Conservation (phyloP, 768 basidiomycete species). For the Mycena epipterygia region DNA sequence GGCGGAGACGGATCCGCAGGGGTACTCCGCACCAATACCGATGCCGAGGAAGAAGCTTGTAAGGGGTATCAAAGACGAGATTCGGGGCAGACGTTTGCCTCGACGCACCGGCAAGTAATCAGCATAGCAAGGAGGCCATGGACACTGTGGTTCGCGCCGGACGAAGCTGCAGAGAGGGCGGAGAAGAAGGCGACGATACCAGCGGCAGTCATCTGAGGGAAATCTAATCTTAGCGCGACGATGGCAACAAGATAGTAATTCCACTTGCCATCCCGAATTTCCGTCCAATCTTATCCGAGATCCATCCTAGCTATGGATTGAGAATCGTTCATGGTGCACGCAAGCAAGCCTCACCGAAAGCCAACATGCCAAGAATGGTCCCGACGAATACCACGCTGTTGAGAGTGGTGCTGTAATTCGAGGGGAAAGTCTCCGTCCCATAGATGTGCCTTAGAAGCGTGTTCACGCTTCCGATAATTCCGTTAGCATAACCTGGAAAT, state of each 20-base stretch:
- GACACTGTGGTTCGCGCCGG: slow-evolving; percentile 81
- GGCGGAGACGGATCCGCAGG: slow-evolving; percentile 90
- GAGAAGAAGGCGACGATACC: slow-evolving; percentile 90
- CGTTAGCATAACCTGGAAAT: slow-evolving; percentile 82
- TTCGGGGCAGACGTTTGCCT: not conserved
- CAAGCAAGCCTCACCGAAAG: slow-evolving; percentile 65
- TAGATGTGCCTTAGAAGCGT: slow-evolving; percentile 82
- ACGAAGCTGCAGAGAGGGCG: slow-evolving; percentile 85
- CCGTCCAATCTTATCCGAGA: slow-evolving; percentile 88
- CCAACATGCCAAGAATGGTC: slow-evolving; percentile 87
- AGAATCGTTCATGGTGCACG: not conserved
- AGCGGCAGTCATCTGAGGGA: slow-evolving; percentile 79
- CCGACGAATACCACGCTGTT: slow-evolving; percentile 86
- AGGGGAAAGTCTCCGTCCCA: slow-evolving; percentile 62
- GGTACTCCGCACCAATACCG: slow-evolving; percentile 91
- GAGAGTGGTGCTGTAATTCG: slow-evolving; percentile 75
- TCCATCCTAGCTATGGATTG: slow-evolving; percentile 58
- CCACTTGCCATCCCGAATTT: slow-evolving; percentile 87
- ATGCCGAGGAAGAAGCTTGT: slow-evolving; percentile 88
- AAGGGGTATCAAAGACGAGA: not conserved
- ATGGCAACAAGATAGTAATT: not conserved
- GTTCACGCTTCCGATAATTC: slow-evolving; percentile 79
- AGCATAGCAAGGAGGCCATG: slow-evolving; percentile 83
- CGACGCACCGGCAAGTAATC: slow-evolving; percentile 76
- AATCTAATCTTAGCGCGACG: not conserved